Percentiles rank a stretch among this genome's conserved stretches.
Conservation (phyloP, 352 stramenopile species). For the Globisporangium orthogonon region DNA sequence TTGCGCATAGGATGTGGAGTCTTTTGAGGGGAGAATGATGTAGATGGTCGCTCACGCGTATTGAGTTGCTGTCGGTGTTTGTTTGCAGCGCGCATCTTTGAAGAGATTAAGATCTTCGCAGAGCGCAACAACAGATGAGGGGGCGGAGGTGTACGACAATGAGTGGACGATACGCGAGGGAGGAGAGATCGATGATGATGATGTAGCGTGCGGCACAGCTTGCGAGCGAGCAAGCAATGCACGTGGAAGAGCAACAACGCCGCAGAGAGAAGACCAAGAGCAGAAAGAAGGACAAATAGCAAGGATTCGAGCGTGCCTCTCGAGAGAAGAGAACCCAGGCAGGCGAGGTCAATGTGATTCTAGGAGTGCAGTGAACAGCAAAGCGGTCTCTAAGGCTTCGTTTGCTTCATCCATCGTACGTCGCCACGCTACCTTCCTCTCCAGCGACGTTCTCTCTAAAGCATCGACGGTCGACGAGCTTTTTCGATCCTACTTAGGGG, state of each 20-base stretch:
- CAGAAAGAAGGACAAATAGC: not conserved
- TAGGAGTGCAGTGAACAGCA: conserved; percentile 7
- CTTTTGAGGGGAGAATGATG: too few species aligned
- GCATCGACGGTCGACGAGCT: not conserved
- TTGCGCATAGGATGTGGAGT: not conserved
- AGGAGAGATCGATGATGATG: not conserved
- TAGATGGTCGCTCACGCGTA: too few species aligned
- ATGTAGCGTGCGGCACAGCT: not conserved
- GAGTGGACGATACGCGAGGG: conserved; percentile 2
- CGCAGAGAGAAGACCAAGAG: not conserved
- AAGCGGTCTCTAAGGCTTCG: not conserved
- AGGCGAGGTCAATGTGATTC: conserved; percentile 9
- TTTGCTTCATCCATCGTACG: not conserved
- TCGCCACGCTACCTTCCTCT: too few species aligned
- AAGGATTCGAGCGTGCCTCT: conserved; percentile 2
- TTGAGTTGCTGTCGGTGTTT: not conserved
- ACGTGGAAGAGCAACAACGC: not conserved
- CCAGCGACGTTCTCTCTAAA: too few species aligned
- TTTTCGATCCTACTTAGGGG: not conserved
- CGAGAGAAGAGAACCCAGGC: conserved; percentile 12
- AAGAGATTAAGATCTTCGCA: conserved; percentile 83
- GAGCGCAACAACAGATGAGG: conserved; percentile 61
- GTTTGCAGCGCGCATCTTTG: conserved; percentile 69
- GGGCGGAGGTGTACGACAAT: conserved; percentile 1
- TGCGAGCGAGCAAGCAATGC: not conserved